Evolutionary conservation across 768 basidiomycete species (phyloP), one percentile per base, ranked within the genome.

Genomic region (Tulasnella sp.): DNA sequence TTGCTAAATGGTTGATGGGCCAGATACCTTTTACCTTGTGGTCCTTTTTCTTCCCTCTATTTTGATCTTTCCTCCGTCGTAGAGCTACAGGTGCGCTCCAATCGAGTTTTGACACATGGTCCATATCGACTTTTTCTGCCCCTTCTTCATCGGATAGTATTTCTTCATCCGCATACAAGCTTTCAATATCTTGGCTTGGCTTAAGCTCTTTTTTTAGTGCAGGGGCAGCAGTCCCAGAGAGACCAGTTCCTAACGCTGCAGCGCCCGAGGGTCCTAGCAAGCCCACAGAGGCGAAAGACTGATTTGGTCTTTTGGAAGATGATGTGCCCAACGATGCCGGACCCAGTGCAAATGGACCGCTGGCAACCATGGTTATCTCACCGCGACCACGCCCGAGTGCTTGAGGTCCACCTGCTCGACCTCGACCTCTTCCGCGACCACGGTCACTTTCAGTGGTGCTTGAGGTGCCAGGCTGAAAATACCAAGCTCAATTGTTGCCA

Each of bases 271-370:
- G 58, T 1, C 69, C 70, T 37, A 69, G 58, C 1, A 77, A 70
- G 8, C 69, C 64, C 39, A 67, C 62, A 1, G 81, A 71, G 15
- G 75, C 65, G 53, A 81, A 75, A 57, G 75, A 75, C 15, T 77
- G 72, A 6, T 70, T 65, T 29, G 72, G 64, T 33, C 74, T 70
- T 45, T 76, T 73, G 12, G 70, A 69, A 53, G 66, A 61, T 39
- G 70, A 73, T 45, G 69, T 47, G 27, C 81, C 80, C 7, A 74
- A 74, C 57, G 83, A 70, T 20, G 82, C 72, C 29, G 86, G 86
- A 19, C 86, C 86, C 78, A 89, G 79, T 16, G 86, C 83, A 58
- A 89, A 89, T 12, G 86, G 86, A 3, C 86, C 86, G 59, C 83
- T 86, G 0, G 86, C 86, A 15, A 76, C 81, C 85, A 89, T 85